Evolutionary conservation across 2,329 filamentous ascomycete species (phyloP).

Genomic region (Dothidotthia symphoricarpi): DNA sequence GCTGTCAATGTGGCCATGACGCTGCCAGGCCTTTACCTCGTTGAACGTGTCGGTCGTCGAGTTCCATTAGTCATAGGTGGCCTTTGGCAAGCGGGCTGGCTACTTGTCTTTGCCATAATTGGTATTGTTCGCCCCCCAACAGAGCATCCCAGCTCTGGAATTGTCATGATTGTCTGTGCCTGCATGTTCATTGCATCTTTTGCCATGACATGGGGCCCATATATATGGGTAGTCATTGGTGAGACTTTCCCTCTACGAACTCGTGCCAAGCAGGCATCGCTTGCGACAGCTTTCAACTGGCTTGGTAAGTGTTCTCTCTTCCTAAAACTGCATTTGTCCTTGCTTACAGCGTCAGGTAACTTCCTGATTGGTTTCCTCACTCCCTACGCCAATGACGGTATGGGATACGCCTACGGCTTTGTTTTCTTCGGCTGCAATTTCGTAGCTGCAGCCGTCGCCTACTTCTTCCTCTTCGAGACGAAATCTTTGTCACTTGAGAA

Average conservation of each 20-base stretch:
- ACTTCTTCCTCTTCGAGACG: conserved; percentile 40
- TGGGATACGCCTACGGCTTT: conserved; percentile 36
- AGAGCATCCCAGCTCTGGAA: conserved; percentile 51
- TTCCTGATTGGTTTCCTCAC: conserved; percentile 41
- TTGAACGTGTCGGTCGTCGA: conserved; percentile 67
- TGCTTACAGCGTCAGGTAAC: too few species aligned
- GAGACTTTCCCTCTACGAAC: conserved; percentile 36
- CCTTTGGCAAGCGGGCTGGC: conserved; percentile 65
- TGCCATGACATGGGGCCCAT: conserved; percentile 64
- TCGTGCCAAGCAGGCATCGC: conserved; percentile 36
- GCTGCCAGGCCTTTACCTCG: conserved; percentile 65
- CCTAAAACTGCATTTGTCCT: too few species aligned
- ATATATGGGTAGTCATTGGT: conserved; percentile 49
- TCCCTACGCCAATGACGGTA: conserved; percentile 35
- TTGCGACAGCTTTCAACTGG: conserved; percentile 37
- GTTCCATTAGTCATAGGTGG: conserved; percentile 65
- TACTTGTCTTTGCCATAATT: conserved; percentile 57
- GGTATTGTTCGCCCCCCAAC: conserved; percentile 43
- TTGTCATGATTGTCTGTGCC: conserved; percentile 69
- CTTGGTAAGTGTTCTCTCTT: too few species aligned
- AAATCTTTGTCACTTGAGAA: conserved; percentile 38
- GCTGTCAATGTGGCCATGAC: conserved; percentile 68
- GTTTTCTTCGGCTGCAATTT: conserved; percentile 41
- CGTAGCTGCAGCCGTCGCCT: conserved; percentile 28
- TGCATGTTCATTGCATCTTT: conserved; percentile 75